Conservation (phyloP, 495 filamentous ascomycete species). For the Tetracladium marchalianum region DNA sequence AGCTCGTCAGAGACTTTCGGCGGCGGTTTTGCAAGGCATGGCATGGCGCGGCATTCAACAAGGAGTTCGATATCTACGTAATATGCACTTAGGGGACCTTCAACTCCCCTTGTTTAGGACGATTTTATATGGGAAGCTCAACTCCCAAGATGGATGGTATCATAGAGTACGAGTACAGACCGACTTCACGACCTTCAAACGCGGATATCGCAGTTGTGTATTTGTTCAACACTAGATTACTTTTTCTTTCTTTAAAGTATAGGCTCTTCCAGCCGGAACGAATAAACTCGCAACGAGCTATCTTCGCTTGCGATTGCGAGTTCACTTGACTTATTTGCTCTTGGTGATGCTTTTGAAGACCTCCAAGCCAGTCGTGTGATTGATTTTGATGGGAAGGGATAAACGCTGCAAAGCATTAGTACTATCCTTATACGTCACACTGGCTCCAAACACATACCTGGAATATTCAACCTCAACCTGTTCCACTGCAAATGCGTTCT, state of each 20-base stretch:
- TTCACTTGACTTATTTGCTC: constrained; percentile 7
- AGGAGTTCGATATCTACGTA: too few species aligned
- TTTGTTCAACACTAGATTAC: too few species aligned
- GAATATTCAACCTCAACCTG: constrained; percentile 34
- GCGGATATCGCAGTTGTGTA: too few species aligned
- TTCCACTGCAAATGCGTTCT: constrained; percentile 29
- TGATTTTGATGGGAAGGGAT: constrained; percentile 60
- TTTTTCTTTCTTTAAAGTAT: too few species aligned
- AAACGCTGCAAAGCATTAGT: constrained; percentile 27
- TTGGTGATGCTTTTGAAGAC: constrained; percentile 27
- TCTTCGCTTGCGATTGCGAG: constrained; percentile 66
- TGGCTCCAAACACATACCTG: constrained; percentile 21
- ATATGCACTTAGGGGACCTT: too few species aligned
- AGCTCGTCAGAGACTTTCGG: too few species aligned
- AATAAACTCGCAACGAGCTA: constrained; percentile 65
- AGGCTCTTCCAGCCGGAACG: constrained; percentile 22
- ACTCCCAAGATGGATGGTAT: background rate
- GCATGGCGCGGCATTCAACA: too few species aligned
- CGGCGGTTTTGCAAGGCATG: too few species aligned
- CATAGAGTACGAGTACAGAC: too few species aligned
- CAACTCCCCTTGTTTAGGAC: too few species aligned
- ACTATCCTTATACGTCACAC: constrained; percentile 2
- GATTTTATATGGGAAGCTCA: too few species aligned
- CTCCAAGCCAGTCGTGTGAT: constrained; percentile 73
- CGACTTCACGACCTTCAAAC: too few species aligned